Conservation (phyloP, 2,329 filamentous ascomycete genomes). For the Coniochaeta prunicola region DNA sequence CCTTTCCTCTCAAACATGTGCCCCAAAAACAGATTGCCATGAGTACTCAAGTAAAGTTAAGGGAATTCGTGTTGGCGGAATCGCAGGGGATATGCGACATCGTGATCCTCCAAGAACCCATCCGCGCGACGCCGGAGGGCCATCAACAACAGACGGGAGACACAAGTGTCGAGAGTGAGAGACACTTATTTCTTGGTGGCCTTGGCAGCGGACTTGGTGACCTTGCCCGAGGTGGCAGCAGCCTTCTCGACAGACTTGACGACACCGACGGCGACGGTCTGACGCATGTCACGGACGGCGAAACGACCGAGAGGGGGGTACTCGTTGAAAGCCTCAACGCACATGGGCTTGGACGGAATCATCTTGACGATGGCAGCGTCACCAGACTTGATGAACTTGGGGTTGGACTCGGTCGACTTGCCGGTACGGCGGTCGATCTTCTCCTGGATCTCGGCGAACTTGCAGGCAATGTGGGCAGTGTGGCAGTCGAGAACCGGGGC, state of each 20-base stretch:
- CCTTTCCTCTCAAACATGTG: constrained; percentile 19
- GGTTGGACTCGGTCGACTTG: constrained; percentile 83
- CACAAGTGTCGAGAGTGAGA: neutral
- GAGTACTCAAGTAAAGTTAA: constrained; percentile 18
- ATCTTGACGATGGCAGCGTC: constrained; percentile 99
- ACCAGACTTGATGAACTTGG: constrained; percentile 99
- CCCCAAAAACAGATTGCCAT: constrained; percentile 20
- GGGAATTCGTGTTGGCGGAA: constrained; percentile 15
- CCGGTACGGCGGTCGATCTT: constrained; percentile 99
- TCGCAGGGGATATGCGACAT: constrained; percentile 2
- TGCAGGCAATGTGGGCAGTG: constrained; percentile 99
- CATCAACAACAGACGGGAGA: constrained; percentile 5
- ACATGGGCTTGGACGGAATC: constrained; percentile 99
- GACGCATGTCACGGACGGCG: constrained; percentile 97
- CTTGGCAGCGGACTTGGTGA: constrained; percentile 67
- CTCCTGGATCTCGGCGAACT: constrained; percentile 98
- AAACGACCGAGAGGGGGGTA: constrained; percentile 99
- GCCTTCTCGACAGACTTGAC: constrained; percentile 80
- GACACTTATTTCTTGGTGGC: constrained; percentile 62
- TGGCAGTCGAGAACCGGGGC: constrained; percentile 99
- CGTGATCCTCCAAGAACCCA: neutral
- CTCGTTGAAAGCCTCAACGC: constrained; percentile 99
- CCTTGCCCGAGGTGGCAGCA: constrained; percentile 51
- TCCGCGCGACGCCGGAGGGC: neutral
- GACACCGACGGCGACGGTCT: constrained; percentile 88